Evolutionary conservation across 2,329 filamentous ascomycete species (phyloP).

Genomic region (Penicillium occitanis): DNA sequence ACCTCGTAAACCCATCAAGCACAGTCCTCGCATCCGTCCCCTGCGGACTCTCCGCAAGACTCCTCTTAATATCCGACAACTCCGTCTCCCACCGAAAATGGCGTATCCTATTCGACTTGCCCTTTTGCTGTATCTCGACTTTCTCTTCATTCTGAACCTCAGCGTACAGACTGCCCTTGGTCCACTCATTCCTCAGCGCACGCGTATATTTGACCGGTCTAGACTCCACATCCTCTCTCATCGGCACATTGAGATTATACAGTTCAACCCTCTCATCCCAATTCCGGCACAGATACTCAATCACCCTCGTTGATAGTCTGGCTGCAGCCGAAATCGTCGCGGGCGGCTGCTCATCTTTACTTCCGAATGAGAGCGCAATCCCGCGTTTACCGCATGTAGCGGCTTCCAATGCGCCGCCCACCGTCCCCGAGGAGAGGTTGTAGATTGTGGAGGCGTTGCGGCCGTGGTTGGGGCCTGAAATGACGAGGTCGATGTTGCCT

Average conservation of each 20-base stretch:
- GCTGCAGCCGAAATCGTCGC: constrained; percentile 72
- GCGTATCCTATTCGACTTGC: constrained; percentile 52
- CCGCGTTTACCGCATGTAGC: constrained; percentile 66
- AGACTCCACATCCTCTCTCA: constrained; percentile 68
- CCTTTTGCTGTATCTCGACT: constrained; percentile 23
- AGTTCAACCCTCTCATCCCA: constrained; percentile 73
- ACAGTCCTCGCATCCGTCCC: constrained; percentile 91
- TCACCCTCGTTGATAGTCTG: constrained; percentile 67
- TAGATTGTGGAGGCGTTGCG: constrained; percentile 77
- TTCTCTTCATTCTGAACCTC: constrained; percentile 56
- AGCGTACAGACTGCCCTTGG: constrained; percentile 72
- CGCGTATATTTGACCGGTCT: constrained; percentile 72
- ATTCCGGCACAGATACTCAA: constrained; percentile 70
- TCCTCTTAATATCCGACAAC: constrained; percentile 80
- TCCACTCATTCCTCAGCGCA: constrained; percentile 86
- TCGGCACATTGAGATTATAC: constrained; percentile 82
- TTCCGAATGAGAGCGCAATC: constrained; percentile 82
- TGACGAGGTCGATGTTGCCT: constrained; percentile 68
- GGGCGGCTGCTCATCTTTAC: constrained; percentile 73
- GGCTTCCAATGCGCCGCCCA: constrained; percentile 74
- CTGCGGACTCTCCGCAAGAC: constrained; percentile 69
- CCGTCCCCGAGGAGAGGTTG: constrained; percentile 69
- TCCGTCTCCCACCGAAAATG: constrained; percentile 89
- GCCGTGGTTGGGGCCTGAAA: constrained; percentile 76
- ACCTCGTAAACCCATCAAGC: constrained; percentile 79